A percentile compares a stretch with the other conserved stretches of the same genome.
These are phyloP conservation scores for Triticum aestivum DNA, from an alignment of 176 grass and related monocot genomes.

Conservation along the genomic window IWGSC_CS_RefSeq_v2.1 NC_057811.1:411369971-411370470, in stretches of 20 bases:
- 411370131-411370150: slow-evolving; percentile 52
- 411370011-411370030: slow-evolving; percentile 13
- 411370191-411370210: slow-evolving; percentile 31
- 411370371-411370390: slow-evolving; percentile 33
- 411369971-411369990: neutral
- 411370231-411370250: slow-evolving; percentile 45
- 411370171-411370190: slow-evolving; percentile 57
- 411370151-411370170: slow-evolving; percentile 57
- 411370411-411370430: slow-evolving; percentile 46
- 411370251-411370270: slow-evolving; percentile 41
- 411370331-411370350: slow-evolving; percentile 32
- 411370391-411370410: slow-evolving; percentile 47
- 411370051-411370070: slow-evolving; percentile 31
- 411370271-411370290: neutral
- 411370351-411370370: slow-evolving; percentile 26
- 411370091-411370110: slow-evolving; percentile 19
- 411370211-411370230: slow-evolving; percentile 48
- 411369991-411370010: neutral
- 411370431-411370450: slow-evolving; percentile 50
- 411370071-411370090: neutral
- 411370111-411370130: slow-evolving; percentile 39
- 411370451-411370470: slow-evolving; percentile 62
- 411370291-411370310: neutral
- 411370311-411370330: neutral
- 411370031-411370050: slow-evolving; percentile 65